Evolutionary conservation across 176 grass and related monocot genomes (phyloP).

Genomic region (Rhynchospora breviuscula): DNA sequence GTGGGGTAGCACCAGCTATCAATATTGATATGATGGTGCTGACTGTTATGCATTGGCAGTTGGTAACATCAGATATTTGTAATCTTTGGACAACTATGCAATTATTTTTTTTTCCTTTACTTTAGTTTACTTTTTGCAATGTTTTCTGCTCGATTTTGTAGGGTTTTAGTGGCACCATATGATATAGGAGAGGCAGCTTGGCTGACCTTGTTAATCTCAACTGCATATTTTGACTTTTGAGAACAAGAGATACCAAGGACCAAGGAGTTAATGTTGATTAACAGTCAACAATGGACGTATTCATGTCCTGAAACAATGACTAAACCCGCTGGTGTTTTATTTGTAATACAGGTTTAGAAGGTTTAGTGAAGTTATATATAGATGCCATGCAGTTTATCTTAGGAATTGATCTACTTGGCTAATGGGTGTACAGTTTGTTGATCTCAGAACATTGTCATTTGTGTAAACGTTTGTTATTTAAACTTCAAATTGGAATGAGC

Average conservation of each 20-base stretch:
- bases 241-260: conserved; percentile 42
- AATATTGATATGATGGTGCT: not conserved
- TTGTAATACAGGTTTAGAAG: not conserved
- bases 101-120: not conserved
- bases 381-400: no score
- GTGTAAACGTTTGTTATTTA: no score
- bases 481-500: no score
- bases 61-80: not conserved
- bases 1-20: not conserved
- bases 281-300: not conserved
- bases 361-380: no score
- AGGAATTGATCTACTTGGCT: no score
- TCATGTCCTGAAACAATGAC: not conserved
- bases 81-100: not conserved
- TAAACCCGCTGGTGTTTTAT: not conserved
- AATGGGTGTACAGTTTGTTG: no score
- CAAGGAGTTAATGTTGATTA: conserved; percentile 17
- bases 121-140: not conserved
- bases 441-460: no score
- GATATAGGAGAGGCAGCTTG: conserved; percentile 34
- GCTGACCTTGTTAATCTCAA: conserved; percentile 28
- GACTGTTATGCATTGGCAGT: not conserved
- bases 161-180: conserved; percentile 30
- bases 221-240: conserved; percentile 37
- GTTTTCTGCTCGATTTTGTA: conserved; percentile 2